Conservation (phyloP, 371 early-diverging fungal genomes). For the Chytridium lagenaria region DNA sequence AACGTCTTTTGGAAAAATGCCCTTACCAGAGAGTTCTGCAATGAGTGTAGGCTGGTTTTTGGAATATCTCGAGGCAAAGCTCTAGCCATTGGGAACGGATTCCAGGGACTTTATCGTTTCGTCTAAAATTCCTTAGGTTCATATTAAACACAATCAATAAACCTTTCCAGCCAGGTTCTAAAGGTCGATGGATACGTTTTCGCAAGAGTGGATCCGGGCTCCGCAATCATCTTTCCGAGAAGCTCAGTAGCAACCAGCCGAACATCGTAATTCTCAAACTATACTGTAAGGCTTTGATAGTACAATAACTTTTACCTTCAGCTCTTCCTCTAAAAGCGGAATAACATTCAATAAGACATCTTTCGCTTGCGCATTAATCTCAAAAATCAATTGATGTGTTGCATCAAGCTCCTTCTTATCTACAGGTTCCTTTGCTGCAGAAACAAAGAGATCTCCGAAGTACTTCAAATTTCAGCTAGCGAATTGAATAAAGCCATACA, state of each 20-base stretch:
- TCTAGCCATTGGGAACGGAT: constrained; percentile 83
- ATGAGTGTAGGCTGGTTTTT: constrained; percentile 70
- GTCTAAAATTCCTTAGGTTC: constrained; percentile 49
- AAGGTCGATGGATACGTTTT: constrained; percentile 81
- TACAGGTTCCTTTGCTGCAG: constrained; percentile 33
- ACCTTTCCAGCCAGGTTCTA: constrained; percentile 88
- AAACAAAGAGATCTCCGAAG: constrained; percentile 75
- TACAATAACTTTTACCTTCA: constrained; percentile 58
- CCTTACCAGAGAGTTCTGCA: constrained; percentile 71
- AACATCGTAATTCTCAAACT: constrained; percentile 73
- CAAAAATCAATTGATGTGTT: constrained; percentile 80
- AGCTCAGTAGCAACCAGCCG: constrained; percentile 79
- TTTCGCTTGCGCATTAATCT: constrained; percentile 76
- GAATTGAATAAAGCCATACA: constrained; percentile 60
- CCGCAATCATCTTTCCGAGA: constrained; percentile 78
- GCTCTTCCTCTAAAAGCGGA: constrained; percentile 94
- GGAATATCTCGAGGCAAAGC: constrained; percentile 64
- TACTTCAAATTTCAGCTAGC: constrained; percentile 39
- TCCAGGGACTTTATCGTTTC: constrained; percentile 72
- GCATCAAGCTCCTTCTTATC: constrained; percentile 60
- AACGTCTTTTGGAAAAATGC: neutral
- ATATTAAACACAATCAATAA: constrained; percentile 16
- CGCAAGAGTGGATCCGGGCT: constrained; percentile 70
- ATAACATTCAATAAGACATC: constrained; percentile 85
- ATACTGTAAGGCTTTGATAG: constrained; percentile 1